phyloP scores from a whole-genome alignment of 2,329 filamentous ascomycete genomes.

The Magnaporthiopsis rhizophila region DNA sequence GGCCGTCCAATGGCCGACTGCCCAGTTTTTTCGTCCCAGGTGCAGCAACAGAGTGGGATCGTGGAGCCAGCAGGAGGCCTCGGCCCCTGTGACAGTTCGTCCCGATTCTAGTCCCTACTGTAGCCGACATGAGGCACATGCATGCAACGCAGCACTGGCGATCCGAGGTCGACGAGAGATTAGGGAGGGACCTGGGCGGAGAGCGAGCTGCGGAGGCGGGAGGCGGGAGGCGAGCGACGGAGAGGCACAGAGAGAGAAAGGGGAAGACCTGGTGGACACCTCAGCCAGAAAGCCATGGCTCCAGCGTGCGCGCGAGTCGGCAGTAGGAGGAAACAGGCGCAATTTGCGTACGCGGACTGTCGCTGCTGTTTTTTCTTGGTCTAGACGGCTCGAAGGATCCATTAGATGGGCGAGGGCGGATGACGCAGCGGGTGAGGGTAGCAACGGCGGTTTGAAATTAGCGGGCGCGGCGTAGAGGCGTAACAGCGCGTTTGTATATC shows the following conservation, averaged over 20 bases:
- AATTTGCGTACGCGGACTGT: background rate
- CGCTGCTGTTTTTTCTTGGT: background rate
- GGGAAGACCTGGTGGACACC: too few relatives aligned
- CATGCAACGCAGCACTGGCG: background rate
- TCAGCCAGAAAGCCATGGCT: background rate
- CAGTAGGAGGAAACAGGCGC: background rate
- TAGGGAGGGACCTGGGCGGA: background rate
- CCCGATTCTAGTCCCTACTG: background rate
- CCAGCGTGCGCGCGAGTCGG: background rate
- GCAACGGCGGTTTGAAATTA: background rate
- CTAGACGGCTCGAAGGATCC: too few relatives aligned
- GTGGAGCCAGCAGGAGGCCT: background rate
- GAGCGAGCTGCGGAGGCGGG: background rate
- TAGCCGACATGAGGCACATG: background rate
- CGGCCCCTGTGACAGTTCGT: background rate
- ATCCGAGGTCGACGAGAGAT: background rate
- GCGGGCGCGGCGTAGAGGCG: too few relatives aligned
- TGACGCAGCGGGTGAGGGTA: background rate
- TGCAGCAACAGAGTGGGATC: background rate
- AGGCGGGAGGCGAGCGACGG: background rate
- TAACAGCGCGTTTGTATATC: conserved; percentile 1
- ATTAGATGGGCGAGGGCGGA: too few relatives aligned
- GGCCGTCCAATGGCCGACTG: background rate
- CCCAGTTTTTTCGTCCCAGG: background rate
- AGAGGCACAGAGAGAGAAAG: background rate